Evolutionary conservation across 2,329 filamentous ascomycete species (phyloP), one percentile per base, ranked within the genome.

Genomic region (Pseudocercospora vitis): DNA sequence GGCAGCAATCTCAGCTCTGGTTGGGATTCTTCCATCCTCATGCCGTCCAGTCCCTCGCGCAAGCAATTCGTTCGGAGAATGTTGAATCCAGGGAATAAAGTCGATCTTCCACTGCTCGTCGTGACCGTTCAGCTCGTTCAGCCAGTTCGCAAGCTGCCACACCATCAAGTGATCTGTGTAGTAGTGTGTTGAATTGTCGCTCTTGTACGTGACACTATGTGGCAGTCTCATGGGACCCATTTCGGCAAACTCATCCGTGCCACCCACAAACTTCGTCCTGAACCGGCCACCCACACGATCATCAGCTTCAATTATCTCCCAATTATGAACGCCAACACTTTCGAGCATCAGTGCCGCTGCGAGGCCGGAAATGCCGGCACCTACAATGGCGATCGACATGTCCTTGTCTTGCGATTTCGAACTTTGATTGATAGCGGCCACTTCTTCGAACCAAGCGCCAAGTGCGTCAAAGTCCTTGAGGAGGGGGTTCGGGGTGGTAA

Each of bases 161-260:
- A 85, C 80, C 62, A 87, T 73, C 58, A 81, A 76, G 62, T 85
- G 82, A 59, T 86, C 83, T 3, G 77, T 76, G 56, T 85, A 81
- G 50, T 81, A 76, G 2, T 76, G 57, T 0, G 78, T 83, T 59
- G 78, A 73, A 58, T 83, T 82, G 14, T 76, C 74, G 18, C 71
- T 71, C 3, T 75, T 65, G 58, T 80, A 76, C 7, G 64, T 71
- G 14, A 73, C 67, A 1, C 73, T 75, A 8, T 78, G 71, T 0
- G 83, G 83, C 56, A 86, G 80, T 3, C 82, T 72, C 82, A 86
- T 85, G 0, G 82, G 81, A 0, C 83, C 83, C 79, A 78, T 78
- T 65, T 86, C 83, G 61, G 85, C 82, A 65, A 85, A 86, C 14
- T 82, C 81, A 62, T 86, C 85, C 4, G 77, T 80, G 4, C 77